A percentile compares a stretch with the other conserved stretches of the same genome.
Evolutionary conservation across 2,329 filamentous ascomycete genomes (phyloP).

Genomic region (Penicillium sp.): DNA sequence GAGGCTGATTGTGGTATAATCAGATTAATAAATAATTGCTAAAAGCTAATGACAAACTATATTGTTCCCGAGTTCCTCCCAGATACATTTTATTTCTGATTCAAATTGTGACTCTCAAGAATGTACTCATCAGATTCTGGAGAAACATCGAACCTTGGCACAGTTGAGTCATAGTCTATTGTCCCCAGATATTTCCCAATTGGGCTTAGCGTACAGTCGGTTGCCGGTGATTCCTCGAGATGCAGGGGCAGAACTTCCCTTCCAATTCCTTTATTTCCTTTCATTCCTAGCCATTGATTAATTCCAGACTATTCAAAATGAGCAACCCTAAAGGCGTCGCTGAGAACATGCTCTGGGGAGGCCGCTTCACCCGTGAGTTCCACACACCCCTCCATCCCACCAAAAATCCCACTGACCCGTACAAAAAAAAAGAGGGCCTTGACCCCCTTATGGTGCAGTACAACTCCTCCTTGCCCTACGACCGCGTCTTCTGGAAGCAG

Average conservation of each 20-base stretch:
- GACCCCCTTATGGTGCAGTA: conserved; percentile 85
- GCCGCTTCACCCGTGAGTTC: conserved; percentile 57
- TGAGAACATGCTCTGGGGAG: conserved; percentile 60
- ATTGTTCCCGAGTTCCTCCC: too few species aligned
- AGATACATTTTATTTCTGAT: too few species aligned
- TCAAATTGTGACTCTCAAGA: too few species aligned
- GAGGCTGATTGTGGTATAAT: too few species aligned
- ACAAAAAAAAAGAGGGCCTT: conserved; percentile 61
- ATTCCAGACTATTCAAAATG: conserved; percentile 29
- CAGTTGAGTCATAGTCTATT: conserved; percentile 2
- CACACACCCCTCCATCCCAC: conserved; percentile 10
- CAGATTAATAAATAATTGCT: too few species aligned
- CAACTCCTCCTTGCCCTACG: conserved; percentile 78
- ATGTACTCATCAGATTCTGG: too few species aligned
- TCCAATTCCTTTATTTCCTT: conserved; percentile 4
- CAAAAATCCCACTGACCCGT: conserved; percentile 18
- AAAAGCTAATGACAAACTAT: too few species aligned
- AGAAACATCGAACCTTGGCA: neutral
- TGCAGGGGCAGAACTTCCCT: conserved; percentile 7
- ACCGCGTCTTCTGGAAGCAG: conserved; percentile 73
- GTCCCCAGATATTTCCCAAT: conserved; percentile 15
- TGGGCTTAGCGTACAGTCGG: conserved; percentile 15
- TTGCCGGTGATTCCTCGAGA: conserved; percentile 3
- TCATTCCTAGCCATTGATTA: conserved; percentile 12
- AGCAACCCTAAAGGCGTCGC: conserved; percentile 40